Conservation (phyloP, 2,329 filamentous ascomycete species). For the Aureobasidium vineae region DNA sequence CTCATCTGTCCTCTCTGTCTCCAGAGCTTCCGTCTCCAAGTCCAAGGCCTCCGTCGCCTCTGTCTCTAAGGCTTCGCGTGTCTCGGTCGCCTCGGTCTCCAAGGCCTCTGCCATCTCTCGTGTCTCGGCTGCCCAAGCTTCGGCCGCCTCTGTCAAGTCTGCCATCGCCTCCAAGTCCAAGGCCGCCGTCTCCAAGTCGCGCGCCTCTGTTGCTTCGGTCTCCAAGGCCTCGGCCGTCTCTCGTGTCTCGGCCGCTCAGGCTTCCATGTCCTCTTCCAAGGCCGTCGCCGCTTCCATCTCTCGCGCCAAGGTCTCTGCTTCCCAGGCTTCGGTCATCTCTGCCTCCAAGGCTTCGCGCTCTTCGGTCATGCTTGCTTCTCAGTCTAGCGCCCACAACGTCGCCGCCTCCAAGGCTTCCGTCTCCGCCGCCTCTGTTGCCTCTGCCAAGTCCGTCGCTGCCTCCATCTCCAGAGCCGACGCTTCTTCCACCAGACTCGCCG, state of each 20-base stretch:
- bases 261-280: slow-evolving; percentile 3
- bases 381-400: slow-evolving; percentile 6
- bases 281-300: neutral
- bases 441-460: slow-evolving; percentile 13
- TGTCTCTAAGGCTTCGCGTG: slow-evolving; percentile 20
- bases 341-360: slow-evolving; percentile 22
- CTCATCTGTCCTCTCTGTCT: slow-evolving; percentile 13
- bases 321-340: slow-evolving; percentile 9
- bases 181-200: slow-evolving; percentile 6
- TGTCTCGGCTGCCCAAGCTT: slow-evolving; percentile 1
- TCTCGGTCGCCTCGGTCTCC: slow-evolving; percentile 21
- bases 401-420: slow-evolving; percentile 7
- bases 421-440: slow-evolving; percentile 21
- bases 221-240: slow-evolving; percentile 10
- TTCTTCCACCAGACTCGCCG: slow-evolving; percentile 16
- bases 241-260: neutral
- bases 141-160: neutral
- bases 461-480: slow-evolving; percentile 1
- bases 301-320: slow-evolving; percentile 5
- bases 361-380: slow-evolving; percentile 14
- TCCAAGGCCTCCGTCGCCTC: slow-evolving; percentile 10
- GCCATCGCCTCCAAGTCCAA: neutral
- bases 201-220: slow-evolving; percentile 7
- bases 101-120: slow-evolving; percentile 12
- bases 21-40: slow-evolving; percentile 22